These are phyloP conservation scores for Teratosphaeria pseudoeucalypti DNA, from an alignment of 2,329 filamentous ascomycete genomes.

Conservation along the genomic window DNA sequence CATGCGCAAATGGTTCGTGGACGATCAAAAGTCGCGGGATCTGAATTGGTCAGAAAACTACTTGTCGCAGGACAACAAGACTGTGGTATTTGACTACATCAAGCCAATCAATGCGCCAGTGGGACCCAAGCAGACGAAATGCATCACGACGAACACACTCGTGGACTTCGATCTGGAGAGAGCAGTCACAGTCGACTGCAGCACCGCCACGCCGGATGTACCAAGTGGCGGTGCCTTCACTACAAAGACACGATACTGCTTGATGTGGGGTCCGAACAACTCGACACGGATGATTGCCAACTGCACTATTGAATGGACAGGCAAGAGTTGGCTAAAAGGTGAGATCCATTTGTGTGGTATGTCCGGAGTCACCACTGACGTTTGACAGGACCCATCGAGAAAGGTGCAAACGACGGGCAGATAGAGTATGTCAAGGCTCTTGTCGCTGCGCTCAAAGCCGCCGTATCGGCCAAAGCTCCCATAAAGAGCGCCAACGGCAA, in stretches of 20 bases:
- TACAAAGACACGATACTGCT: constrained; percentile 87
- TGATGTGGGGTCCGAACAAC: constrained; percentile 85
- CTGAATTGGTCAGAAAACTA: constrained; percentile 74
- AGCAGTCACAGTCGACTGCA: constrained; percentile 68
- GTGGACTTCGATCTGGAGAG: constrained; percentile 81
- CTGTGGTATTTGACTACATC: constrained; percentile 73
- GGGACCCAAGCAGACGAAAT: constrained; percentile 90
- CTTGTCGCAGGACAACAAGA: constrained; percentile 58
- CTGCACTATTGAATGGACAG: constrained; percentile 88
- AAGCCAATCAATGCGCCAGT: constrained; percentile 78
- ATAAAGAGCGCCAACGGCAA: constrained; percentile 31
- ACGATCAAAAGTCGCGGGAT: constrained; percentile 84
- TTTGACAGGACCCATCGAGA: constrained; percentile 75
- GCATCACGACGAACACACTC: constrained; percentile 75
- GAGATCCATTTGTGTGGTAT: constrained; percentile 18
- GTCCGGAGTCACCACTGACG: constrained; percentile 7
- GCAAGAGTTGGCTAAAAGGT: constrained; percentile 98
- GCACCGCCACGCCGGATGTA: constrained; percentile 86
- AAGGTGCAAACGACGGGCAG: constrained; percentile 87
- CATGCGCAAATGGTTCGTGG: constrained; percentile 76
- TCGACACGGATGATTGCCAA: constrained; percentile 76
- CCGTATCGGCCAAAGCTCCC: constrained; percentile 56
- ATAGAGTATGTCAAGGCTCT: constrained; percentile 71
- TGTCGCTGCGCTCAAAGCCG: constrained; percentile 60
- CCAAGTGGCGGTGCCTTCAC: constrained; percentile 86